Percentiles rank a stretch among this genome's conserved stretches.
These are phyloP conservation scores for Metschnikowia henanensis DNA, from an alignment of 805 yeast genomes.

Conservation along the genomic window DNA sequence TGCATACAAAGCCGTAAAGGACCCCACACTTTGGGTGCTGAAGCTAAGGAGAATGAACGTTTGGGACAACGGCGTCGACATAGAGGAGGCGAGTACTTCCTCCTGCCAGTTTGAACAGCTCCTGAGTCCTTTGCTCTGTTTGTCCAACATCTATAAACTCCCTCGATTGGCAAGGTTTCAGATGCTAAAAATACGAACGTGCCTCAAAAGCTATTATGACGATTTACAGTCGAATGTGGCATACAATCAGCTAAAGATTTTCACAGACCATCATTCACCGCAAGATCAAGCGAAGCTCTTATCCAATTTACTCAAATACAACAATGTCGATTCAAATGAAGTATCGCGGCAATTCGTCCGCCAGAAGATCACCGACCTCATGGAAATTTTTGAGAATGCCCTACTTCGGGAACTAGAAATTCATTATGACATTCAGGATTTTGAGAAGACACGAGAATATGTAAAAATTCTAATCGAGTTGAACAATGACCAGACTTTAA, in stretches of 20 bases:
- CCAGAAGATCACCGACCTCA: constrained; percentile 50
- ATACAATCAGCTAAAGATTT: constrained; percentile 44
- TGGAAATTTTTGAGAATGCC: constrained; percentile 73
- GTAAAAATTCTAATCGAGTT: constrained; percentile 36
- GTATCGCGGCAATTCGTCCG: constrained; percentile 29
- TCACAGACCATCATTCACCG: constrained; percentile 48
- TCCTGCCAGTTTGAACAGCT: constrained; percentile 13
- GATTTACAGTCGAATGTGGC: constrained; percentile 44
- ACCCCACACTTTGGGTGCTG: constrained; percentile 41
- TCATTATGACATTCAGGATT: constrained; percentile 50
- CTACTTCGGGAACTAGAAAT: constrained; percentile 66
- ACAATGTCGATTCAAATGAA: constrained; percentile 33
- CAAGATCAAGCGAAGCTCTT: constrained; percentile 51
- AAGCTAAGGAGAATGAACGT: constrained; percentile 35
- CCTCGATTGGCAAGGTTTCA: constrained; percentile 38
- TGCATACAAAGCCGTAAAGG: constrained; percentile 37
- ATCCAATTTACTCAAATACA: constrained; percentile 39
- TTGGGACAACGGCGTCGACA: constrained; percentile 31
- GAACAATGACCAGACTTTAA: constrained; percentile 42
- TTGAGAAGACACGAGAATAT: constrained; percentile 34
- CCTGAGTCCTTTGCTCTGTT: constrained; percentile 35
- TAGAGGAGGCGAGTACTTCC: constrained; percentile 2
- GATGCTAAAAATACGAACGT: constrained; percentile 36
- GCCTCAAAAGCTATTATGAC: constrained; percentile 44
- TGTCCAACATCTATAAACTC: constrained; percentile 26